These are phyloP conservation scores for Stenogyne calaminthoides DNA, from an alignment of 305 asterid genomes.

Conservation along the genomic window DNA sequence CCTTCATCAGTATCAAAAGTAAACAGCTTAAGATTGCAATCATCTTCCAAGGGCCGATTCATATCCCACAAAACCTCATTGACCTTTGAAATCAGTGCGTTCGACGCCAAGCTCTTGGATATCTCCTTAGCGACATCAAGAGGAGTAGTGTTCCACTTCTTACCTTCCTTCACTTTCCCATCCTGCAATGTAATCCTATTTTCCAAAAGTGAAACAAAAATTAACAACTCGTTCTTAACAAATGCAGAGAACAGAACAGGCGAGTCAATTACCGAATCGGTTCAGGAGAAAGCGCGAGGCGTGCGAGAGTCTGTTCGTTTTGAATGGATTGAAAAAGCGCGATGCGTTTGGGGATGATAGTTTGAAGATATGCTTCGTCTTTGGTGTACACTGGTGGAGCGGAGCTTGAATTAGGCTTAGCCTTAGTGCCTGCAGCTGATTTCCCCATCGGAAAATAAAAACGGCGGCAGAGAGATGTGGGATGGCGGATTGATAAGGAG, in stretches of 20 bases:
- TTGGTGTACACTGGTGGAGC: constrained; percentile 35
- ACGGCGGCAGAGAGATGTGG: constrained; percentile 28
- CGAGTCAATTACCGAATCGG: constrained; percentile 50
- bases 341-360: constrained; percentile 70
- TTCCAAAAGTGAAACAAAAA: background rate
- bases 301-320: constrained; percentile 49
- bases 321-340: constrained; percentile 57
- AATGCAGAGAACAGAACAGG: background rate
- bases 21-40: constrained; percentile 76
- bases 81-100: constrained; percentile 78
- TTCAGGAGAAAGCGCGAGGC: constrained; percentile 63
- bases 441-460: constrained; percentile 43
- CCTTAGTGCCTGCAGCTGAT: constrained; percentile 32
- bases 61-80: constrained; percentile 82
- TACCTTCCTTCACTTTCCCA: constrained; percentile 82
- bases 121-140: constrained; percentile 84
- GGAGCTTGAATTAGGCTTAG: constrained; percentile 35
- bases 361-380: constrained; percentile 69
- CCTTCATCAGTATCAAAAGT: constrained; percentile 84
- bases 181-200: constrained; percentile 68
- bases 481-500: constrained; percentile 38
- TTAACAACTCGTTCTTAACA: background rate
- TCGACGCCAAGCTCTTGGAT: constrained; percentile 82
- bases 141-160: constrained; percentile 81
- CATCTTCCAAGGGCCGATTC: constrained; percentile 82